Evolutionary conservation across 352 stramenopile genomes (phyloP), one percentile per base, ranked within the genome.

Genomic region (Aphanomyces cochlioides): DNA sequence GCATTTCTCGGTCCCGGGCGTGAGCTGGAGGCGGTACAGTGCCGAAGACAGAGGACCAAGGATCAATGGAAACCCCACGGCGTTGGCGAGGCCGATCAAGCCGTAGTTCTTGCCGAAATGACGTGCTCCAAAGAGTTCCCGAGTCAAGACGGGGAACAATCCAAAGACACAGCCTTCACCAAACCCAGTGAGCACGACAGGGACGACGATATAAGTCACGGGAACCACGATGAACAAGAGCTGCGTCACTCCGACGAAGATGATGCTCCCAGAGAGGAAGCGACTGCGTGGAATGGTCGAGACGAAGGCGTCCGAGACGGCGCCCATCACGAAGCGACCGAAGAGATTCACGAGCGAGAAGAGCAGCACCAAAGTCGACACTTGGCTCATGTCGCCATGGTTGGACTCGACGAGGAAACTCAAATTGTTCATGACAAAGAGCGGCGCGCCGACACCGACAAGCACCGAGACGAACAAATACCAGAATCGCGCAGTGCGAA

Each of bases 81-180:
- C 82, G 60, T 91, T 93, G 39, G 85, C 85, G 54, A 90, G 75
- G 54, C 81, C 90, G 34, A 93, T 85, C 34, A 90, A 63, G 10
- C 85, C 83, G 66, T 88, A 93, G 56, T 93, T 93, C 65, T 90
- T 88, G 53, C 85, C 85, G 61, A 93, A 90, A 64, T 93, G 85
- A 1, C 72, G 74, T 21, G 73, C 68, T 1, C 85, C 85, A 64
- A 91, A 93, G 0, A 82, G 87, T 69, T 93, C 84, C 38, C 84
- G 83, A 13, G 74, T 86, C 48, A 93, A 68, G 17, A 92, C 81
- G 6, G 83, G 81, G 50, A 90, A 92, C 7, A 81, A 75, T 0
- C 82, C 78, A 56, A 90, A 90, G 78, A 93, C 90, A 59, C 89
- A 77, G 58, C 84, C 82, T 56, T 92, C 85, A 8, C 82, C 82